Percentiles rank a stretch among this genome's conserved stretches.
Conservation (phyloP, 768 basidiomycete genomes). For the Lactarius indigo region DNA sequence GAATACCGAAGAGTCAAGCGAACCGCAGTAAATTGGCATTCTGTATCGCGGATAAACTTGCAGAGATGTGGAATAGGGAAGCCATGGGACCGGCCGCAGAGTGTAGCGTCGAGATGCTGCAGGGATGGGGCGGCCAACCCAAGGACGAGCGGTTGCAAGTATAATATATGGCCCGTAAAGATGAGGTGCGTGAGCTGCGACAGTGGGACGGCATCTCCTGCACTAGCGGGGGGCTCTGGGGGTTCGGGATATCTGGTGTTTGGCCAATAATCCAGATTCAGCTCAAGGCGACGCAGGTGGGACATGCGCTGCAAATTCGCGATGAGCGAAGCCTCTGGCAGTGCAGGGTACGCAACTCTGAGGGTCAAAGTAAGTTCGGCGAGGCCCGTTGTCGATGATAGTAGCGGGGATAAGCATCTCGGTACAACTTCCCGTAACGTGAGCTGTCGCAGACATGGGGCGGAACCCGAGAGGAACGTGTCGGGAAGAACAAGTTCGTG, state of each 20-base stretch:
- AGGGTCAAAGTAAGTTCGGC: background rate
- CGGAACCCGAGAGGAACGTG: background rate
- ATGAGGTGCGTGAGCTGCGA: background rate
- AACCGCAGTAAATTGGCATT: background rate
- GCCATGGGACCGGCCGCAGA: background rate
- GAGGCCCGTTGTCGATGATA: background rate
- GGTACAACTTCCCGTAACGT: background rate
- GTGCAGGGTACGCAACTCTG: background rate
- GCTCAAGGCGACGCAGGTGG: background rate
- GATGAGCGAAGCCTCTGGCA: background rate
- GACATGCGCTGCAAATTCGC: background rate
- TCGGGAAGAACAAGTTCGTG: background rate
- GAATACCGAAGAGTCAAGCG: background rate
- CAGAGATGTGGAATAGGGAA: background rate
- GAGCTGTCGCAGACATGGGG: background rate
- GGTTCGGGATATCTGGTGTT: background rate
- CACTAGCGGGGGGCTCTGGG: background rate
- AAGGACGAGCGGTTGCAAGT: background rate
- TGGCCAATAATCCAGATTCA: background rate
- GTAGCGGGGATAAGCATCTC: background rate
- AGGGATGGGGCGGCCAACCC: conserved; percentile 7
- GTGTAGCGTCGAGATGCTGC: background rate
- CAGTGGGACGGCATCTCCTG: background rate
- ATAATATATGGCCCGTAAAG: background rate
- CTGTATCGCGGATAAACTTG: background rate